These are phyloP conservation scores for Aristolochia fimbriata DNA, from an alignment of 164 flowering plant genomes.

Conservation along the genomic window DNA sequence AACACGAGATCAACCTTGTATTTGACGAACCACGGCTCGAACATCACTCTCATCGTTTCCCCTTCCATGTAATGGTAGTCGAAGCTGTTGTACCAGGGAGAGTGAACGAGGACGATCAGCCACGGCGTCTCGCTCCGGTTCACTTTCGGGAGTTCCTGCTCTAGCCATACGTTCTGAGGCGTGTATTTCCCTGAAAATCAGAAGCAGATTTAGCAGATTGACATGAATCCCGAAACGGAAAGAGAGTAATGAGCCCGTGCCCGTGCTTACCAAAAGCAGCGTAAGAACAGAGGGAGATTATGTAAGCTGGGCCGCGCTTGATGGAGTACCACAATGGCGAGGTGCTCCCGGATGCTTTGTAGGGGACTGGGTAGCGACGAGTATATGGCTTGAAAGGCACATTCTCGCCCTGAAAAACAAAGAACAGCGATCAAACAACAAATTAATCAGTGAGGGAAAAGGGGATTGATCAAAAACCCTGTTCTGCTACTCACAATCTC, in stretches of 20 bases:
- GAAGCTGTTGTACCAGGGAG: slow-evolving; percentile 41
- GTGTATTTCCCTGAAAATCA: slow-evolving; percentile 25
- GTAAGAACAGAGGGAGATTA: slow-evolving; percentile 28
- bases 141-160: slow-evolving; percentile 27
- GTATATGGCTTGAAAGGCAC: slow-evolving; percentile 26
- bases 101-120: slow-evolving; percentile 37
- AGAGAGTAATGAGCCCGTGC: too few relatives aligned
- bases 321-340: slow-evolving; percentile 30
- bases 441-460: neutral
- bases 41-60: slow-evolving; percentile 52
- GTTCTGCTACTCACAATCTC: slow-evolving; percentile 17
- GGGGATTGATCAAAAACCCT: neutral
- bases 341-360: slow-evolving; percentile 20
- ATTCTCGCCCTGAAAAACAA: slow-evolving; percentile 22
- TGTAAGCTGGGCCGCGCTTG: slow-evolving; percentile 31
- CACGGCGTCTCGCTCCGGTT: slow-evolving; percentile 38
- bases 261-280: slow-evolving; percentile 23
- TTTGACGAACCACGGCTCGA: slow-evolving; percentile 43
- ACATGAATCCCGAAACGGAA: too few relatives aligned
- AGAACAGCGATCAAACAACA: neutral
- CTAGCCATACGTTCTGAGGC: slow-evolving; percentile 36
- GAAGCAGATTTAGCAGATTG: neutral
- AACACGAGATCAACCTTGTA: slow-evolving; percentile 52
- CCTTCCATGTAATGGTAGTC: slow-evolving; percentile 56
- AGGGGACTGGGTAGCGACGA: slow-evolving; percentile 23